Percentiles rank a stretch among this genome's conserved stretches.
Evolutionary conservation across 2,329 filamentous ascomycete genomes (phyloP).

Genomic region (Rutstroemia sp.): DNA sequence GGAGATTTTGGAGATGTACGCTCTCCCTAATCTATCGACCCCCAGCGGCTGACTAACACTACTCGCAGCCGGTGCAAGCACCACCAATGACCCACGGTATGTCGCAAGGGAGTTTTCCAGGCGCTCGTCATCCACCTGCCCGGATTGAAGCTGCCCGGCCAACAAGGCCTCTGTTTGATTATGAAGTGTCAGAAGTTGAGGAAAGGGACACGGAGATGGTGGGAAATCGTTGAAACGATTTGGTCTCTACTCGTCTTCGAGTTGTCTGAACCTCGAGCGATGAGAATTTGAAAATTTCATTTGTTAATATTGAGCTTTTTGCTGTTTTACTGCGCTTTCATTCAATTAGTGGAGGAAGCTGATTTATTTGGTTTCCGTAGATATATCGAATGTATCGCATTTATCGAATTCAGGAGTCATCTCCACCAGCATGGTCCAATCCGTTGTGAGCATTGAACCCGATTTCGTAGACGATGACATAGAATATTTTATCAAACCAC

Average conservation of each 20-base stretch:
- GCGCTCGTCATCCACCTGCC: slow-evolving; percentile 4
- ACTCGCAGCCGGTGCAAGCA: slow-evolving; percentile 7
- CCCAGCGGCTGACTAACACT: background rate
- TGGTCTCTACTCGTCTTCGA: background rate
- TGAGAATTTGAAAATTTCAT: background rate
- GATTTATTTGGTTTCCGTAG: slow-evolving; percentile 27
- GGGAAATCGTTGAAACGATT: slow-evolving; percentile 6
- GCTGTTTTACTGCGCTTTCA: background rate
- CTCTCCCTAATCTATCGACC: background rate
- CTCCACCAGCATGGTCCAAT: slow-evolving; percentile 21
- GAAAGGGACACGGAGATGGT: slow-evolving; percentile 24
- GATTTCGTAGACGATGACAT: slow-evolving; percentile 13
- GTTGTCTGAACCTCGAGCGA: background rate
- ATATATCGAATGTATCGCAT: slow-evolving; percentile 16
- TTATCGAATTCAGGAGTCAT: slow-evolving; percentile 17
- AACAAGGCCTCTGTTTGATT: slow-evolving; percentile 14
- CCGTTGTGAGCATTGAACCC: slow-evolving; percentile 20
- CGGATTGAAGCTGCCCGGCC: slow-evolving; percentile 14
- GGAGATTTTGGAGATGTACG: slow-evolving; percentile 10
- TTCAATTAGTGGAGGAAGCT: slow-evolving; percentile 20
- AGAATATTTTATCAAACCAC: slow-evolving; percentile 39
- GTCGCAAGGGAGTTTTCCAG: slow-evolving; percentile 7
- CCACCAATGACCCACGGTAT: slow-evolving; percentile 18
- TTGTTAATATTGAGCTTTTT: background rate
- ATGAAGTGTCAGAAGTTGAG: slow-evolving; percentile 22